Evolutionary conservation across 108 stramenopile species (phyloP), one percentile per base, ranked within the genome.

Genomic region (Nitzschia palea): DNA sequence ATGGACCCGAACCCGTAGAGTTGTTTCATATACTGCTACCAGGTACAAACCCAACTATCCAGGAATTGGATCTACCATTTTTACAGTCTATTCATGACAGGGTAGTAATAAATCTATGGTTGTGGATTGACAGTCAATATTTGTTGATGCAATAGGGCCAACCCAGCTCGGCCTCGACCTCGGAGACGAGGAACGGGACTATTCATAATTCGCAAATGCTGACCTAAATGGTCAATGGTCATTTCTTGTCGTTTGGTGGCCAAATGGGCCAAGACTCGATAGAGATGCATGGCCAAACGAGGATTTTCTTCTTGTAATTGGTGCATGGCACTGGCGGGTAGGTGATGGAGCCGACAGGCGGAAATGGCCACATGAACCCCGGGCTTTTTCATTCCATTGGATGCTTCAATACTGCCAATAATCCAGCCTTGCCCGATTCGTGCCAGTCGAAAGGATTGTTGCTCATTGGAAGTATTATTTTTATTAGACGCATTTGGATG

Each of bases 371-470:
- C 43, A 23, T 70, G 34, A 31, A 60, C 37, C 29, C 79, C 76
- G 10, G 51, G 56, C 27, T 42, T 51, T 45, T 32, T 51, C 59
- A 71, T 52, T 10, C 77, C 77, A 28, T 48, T 55, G 3, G 70
- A 42, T 55, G 36, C 44, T 52, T 82, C 81, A 18, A 73, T 55
- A 28, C 71, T 67, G n/a, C 81, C 81, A 20, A 59, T 45, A 22
- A 82, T 72, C 81, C 81, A 90, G 8, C 89, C 89, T 20, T 77
- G 81, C 0, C 89, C 89, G 34, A 90, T 79, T 32, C 89, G 57
- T 17, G 86, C 83, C 0, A 87, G 56, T 14, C 89, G 84, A 73
- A 90, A 90, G 8, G 76, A 80, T 48, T 66, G 68, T n/a, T 33
- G 28, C 4, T 48, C 47, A 48, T 48, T 12, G 8, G 47, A 12